These are phyloP conservation scores for Boletus putidus DNA, from an alignment of 1,284 basidiomycete species.

Conservation along the genomic window DNA sequence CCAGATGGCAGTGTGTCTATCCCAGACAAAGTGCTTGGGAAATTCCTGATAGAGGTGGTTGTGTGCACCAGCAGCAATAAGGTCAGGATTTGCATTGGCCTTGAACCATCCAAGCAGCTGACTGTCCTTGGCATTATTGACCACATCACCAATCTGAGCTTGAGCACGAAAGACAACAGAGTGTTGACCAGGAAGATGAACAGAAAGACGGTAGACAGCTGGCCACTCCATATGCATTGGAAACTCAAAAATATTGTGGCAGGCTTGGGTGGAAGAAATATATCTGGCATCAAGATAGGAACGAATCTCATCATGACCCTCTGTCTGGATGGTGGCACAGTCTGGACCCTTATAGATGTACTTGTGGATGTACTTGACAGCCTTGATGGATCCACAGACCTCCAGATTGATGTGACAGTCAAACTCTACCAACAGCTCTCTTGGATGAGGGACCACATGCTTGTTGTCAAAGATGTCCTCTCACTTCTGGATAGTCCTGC, in stretches of 20 bases:
- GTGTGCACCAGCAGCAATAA: conserved; percentile 33
- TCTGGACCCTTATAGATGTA: conserved; percentile 48
- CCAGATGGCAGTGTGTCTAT: neutral
- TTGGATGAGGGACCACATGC: conserved; percentile 10
- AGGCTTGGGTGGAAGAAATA: conserved; percentile 16
- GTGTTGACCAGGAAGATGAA: conserved; percentile 35
- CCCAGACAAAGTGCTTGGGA: conserved; percentile 34
- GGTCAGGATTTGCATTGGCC: conserved; percentile 37
- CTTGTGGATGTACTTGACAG: conserved; percentile 46
- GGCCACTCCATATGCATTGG: conserved; percentile 23
- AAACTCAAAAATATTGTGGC: conserved; percentile 26
- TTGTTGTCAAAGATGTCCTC: conserved; percentile 2
- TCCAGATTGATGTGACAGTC: conserved; percentile 53
- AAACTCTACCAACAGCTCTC: conserved; percentile 25
- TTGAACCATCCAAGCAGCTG: conserved; percentile 43
- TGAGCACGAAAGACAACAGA: conserved; percentile 39
- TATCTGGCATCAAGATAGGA: conserved; percentile 27
- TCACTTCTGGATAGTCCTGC: neutral
- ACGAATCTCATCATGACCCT: conserved; percentile 8
- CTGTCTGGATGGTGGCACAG: conserved; percentile 25
- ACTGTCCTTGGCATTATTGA: conserved; percentile 31
- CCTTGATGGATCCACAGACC: conserved; percentile 30
- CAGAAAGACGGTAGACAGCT: conserved; percentile 14
- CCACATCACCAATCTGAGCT: conserved; percentile 12
- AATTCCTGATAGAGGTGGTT: conserved; percentile 46